These are phyloP conservation scores for Aspergillus chevalieri DNA, from an alignment of 2,329 filamentous ascomycete species.

Conservation along the genomic window DNA sequence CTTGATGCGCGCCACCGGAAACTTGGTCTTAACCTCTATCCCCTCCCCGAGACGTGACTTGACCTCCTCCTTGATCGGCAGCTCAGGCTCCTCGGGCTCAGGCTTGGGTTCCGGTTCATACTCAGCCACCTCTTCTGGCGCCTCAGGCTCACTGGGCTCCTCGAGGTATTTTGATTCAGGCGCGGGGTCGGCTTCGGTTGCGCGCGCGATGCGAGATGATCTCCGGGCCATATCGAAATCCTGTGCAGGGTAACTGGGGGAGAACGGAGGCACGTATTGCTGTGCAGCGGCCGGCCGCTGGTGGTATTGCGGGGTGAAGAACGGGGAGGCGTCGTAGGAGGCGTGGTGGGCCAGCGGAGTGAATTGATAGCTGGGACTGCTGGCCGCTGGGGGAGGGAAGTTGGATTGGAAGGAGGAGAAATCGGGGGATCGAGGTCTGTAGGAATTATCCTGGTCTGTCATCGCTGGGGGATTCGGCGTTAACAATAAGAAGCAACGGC, in stretches of 20 bases:
- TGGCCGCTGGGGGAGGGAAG: conserved; percentile 30
- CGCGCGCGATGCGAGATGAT: conserved; percentile 31
- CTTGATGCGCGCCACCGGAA: conserved; percentile 95
- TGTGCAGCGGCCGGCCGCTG: conserved; percentile 26
- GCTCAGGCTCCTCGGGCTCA: conserved; percentile 4
- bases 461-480: conserved; percentile 26
- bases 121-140: conserved; percentile 1
- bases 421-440: conserved; percentile 45
- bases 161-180: conserved; percentile 18
- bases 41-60: conserved; percentile 39
- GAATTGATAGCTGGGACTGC: conserved; percentile 24
- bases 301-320: conserved; percentile 37
- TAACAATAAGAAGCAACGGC: conserved; percentile 5
- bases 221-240: conserved; percentile 38
- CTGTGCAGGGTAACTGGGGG: conserved; percentile 1
- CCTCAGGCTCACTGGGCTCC: conserved; percentile 5
- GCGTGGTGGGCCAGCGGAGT: conserved; percentile 33
- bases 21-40: conserved; percentile 84
- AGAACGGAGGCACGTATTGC: conserved; percentile 31
- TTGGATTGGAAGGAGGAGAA: conserved; percentile 45
- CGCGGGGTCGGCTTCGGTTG: conserved; percentile 23
- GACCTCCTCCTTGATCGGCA: conserved; percentile 9
- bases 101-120: conserved; percentile 3
- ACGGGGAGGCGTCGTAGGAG: conserved; percentile 43
- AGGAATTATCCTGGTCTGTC: conserved; percentile 41